Evolutionary conservation across 768 basidiomycete genomes (phyloP).

Genomic region (Lactarius evosmus): DNA sequence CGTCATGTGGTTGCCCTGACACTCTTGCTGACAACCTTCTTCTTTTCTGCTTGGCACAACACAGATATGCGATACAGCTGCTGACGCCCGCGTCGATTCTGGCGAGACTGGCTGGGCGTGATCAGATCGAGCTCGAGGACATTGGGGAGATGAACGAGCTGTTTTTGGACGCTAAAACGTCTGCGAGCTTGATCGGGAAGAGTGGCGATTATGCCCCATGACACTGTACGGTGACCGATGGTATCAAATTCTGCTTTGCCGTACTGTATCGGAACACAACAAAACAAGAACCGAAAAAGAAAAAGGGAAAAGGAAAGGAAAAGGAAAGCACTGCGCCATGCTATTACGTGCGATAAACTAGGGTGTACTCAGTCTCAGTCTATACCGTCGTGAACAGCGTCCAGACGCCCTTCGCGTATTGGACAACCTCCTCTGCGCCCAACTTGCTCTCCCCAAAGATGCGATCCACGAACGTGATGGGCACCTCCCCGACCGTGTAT

Average conservation of each 20-base stretch:
- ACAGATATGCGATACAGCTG: slow-evolving; percentile 86
- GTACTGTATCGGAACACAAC: background rate
- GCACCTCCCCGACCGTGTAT: slow-evolving; percentile 85
- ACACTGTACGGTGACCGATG: background rate
- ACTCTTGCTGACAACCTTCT: slow-evolving; percentile 10
- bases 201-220: slow-evolving; percentile 11
- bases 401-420: slow-evolving; percentile 85
- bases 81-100: slow-evolving; percentile 90
- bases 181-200: slow-evolving; percentile 31
- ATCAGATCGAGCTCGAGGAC: slow-evolving; percentile 83
- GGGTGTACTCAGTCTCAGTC: slow-evolving; percentile 3
- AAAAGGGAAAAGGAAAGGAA: no score
- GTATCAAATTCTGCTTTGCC: background rate
- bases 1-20: slow-evolving; percentile 10
- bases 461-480: slow-evolving; percentile 92
- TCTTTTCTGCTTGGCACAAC: slow-evolving; percentile 16
- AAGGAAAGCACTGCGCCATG: background rate
- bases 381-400: slow-evolving; percentile 64
- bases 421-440: slow-evolving; percentile 82
- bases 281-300: background rate
- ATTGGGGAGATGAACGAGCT: slow-evolving; percentile 91
- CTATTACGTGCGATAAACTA: slow-evolving; percentile 9
- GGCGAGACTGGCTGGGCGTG: slow-evolving; percentile 70
- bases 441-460: slow-evolving; percentile 94
- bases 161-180: slow-evolving; percentile 90